These are phyloP conservation scores for Mimosa bimucronata DNA, from an alignment of 306 rosid genomes.

Conservation along the genomic window DNA sequence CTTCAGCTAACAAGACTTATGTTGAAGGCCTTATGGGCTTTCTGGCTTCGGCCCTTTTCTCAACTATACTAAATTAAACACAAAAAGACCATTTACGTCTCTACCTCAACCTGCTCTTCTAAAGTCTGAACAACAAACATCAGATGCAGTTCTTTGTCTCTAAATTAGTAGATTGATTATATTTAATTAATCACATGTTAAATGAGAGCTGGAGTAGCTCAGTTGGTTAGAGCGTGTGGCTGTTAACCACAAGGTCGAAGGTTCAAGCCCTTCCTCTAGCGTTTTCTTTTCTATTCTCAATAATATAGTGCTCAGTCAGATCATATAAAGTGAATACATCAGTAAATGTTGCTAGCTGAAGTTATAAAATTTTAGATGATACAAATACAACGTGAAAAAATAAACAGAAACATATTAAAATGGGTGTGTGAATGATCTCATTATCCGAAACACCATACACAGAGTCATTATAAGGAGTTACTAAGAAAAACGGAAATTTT, in stretches of 20 bases:
- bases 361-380: neutral
- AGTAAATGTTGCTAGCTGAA: neutral
- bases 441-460: neutral
- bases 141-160: too few relatives aligned
- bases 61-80: too few relatives aligned
- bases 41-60: too few relatives aligned
- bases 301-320: neutral
- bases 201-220: constrained; percentile 81
- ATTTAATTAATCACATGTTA: too few relatives aligned
- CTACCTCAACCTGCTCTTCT: too few relatives aligned
- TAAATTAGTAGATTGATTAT: too few relatives aligned
- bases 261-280: constrained; percentile 82
- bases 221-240: constrained; percentile 85
- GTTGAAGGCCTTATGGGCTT: too few relatives aligned
- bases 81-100: too few relatives aligned
- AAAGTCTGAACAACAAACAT: too few relatives aligned
- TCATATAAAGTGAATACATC: neutral
- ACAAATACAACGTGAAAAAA: too few relatives aligned
- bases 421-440: neutral
- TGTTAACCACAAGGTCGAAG: constrained; percentile 86
- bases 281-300: too few relatives aligned
- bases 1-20: too few relatives aligned
- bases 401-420: neutral
- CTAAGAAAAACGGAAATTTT: neutral
- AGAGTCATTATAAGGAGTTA: neutral